These are phyloP conservation scores for Knufia fluminis DNA, from an alignment of 2,329 filamentous ascomycete genomes.

Conservation along the genomic window DNA sequence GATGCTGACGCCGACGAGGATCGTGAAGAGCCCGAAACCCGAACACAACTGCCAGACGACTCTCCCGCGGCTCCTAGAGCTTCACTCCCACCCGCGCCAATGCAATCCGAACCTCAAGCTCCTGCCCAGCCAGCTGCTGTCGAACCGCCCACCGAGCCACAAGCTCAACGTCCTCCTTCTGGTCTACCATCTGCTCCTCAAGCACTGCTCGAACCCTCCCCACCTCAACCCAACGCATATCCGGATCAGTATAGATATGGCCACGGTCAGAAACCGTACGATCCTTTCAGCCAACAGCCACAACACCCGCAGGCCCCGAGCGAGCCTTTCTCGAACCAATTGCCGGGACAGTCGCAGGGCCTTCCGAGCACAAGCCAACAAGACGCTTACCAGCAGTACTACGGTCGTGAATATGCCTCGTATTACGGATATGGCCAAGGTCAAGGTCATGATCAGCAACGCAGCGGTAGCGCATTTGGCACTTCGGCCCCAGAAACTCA, in stretches of 20 bases:
- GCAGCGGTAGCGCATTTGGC: constrained; percentile 68
- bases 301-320: constrained; percentile 48
- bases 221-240: constrained; percentile 37
- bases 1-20: constrained; percentile 83
- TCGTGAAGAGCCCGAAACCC: constrained; percentile 88
- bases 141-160: constrained; percentile 20
- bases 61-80: constrained; percentile 82
- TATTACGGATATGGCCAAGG: constrained; percentile 54
- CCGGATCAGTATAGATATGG: constrained; percentile 41
- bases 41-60: constrained; percentile 84
- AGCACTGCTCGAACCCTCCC: constrained; percentile 32
- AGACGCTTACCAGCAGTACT: constrained; percentile 72
- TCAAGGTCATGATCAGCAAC: constrained; percentile 69
- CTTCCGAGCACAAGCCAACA: constrained; percentile 46
- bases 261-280: constrained; percentile 67
- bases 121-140: constrained; percentile 20
- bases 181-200: constrained; percentile 53
- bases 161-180: constrained; percentile 51
- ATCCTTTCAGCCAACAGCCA: constrained; percentile 73
- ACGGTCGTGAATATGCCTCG: constrained; percentile 69
- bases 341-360: constrained; percentile 51
- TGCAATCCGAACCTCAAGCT: constrained; percentile 33
- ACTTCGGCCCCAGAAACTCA: constrained; percentile 48
- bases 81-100: constrained; percentile 62
- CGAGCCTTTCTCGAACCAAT: constrained; percentile 45